phyloP scores from a whole-genome alignment of 345 rosid species.

The Eucalyptus erythrocorys region DNA sequence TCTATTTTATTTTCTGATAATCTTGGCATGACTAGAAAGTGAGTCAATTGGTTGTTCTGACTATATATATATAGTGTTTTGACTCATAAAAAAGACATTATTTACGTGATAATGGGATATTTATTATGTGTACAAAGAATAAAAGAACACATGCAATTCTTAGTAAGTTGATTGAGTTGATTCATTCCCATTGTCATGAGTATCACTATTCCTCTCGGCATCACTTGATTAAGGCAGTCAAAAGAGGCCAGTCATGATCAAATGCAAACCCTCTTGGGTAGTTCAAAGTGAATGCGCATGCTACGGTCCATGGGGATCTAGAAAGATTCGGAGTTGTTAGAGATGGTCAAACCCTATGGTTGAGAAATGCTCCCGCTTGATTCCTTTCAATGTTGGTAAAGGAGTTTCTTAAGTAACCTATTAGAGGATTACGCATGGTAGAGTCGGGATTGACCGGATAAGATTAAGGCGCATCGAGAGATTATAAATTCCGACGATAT shows the following conservation, averaged over 20 bases:
- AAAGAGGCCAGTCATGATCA: background rate
- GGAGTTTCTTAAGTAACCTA: background rate
- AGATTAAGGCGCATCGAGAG: background rate
- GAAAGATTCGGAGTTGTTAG: background rate
- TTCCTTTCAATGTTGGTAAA: background rate
- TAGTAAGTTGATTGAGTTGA: background rate
- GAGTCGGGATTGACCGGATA: background rate
- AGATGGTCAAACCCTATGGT: background rate
- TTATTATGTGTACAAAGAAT: background rate
- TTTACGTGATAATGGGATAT: background rate
- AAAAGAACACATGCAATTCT: background rate
- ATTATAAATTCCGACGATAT: background rate
- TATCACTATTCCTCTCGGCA: background rate
- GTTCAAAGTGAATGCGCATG: background rate
- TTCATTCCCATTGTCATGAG: background rate
- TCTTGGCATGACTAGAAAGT: background rate
- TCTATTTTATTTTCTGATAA: background rate
- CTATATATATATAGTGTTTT: background rate
- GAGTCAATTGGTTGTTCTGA: background rate
- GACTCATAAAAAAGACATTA: background rate
- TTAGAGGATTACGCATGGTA: background rate
- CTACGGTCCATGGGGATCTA: background rate
- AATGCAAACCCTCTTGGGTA: background rate
- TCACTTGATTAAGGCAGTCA: background rate
- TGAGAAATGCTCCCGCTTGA: background rate